Percentiles rank a stretch among this genome's conserved stretches.
These are phyloP conservation scores for Russula foetens DNA, from an alignment of 768 basidiomycete species.

Conservation along the genomic window DNA sequence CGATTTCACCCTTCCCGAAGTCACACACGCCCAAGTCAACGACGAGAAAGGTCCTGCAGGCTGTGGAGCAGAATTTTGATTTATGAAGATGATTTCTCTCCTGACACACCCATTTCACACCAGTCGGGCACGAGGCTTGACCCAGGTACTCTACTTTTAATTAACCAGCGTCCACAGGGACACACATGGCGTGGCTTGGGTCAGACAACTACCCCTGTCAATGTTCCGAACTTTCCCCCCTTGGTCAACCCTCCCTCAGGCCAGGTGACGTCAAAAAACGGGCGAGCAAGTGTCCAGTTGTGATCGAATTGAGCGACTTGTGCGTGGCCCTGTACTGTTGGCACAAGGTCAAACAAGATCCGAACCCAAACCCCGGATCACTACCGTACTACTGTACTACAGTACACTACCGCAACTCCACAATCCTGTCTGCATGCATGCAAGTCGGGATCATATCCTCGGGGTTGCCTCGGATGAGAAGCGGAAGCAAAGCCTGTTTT, in stretches of 20 bases:
- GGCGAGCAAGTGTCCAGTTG: not conserved
- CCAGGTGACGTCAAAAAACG: constrained; percentile 9
- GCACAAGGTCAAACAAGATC: not conserved
- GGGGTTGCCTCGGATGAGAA: not conserved
- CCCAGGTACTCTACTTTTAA: not conserved
- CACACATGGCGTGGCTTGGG: not conserved
- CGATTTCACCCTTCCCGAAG: not conserved
- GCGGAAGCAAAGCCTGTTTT: not conserved
- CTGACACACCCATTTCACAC: constrained; percentile 9
- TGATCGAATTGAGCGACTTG: not conserved
- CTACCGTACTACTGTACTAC: no score
- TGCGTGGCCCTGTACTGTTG: not conserved
- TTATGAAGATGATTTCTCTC: not conserved
- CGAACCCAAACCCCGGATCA: not conserved
- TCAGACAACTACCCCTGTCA: not conserved
- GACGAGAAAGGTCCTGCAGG: not conserved
- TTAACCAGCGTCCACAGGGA: not conserved
- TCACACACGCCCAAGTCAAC: not conserved
- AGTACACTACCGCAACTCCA: no score
- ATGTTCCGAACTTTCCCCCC: constrained; percentile 9
- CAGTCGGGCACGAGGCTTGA: constrained; percentile 1
- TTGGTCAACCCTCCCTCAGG: not conserved
- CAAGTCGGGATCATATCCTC: not conserved
- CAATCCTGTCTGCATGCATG: no score
- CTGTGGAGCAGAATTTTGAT: constrained; percentile 10